Base-by-base conservation (phyloP, 2,329 filamentous ascomycete species). In the Tolypocladium album region DNA sequence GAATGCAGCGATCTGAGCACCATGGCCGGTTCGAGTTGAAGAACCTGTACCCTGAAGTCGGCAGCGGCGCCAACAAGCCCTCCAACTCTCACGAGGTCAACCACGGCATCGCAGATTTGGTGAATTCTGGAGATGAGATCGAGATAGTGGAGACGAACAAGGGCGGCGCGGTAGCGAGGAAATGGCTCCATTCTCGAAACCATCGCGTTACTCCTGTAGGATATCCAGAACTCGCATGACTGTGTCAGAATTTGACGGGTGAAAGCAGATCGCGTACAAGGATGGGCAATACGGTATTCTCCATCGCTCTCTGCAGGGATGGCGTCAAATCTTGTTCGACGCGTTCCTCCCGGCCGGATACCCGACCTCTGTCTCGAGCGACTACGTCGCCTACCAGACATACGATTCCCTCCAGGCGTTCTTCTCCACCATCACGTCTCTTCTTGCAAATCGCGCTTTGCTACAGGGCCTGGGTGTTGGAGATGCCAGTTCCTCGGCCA, bases 271-370 rank as follows among this genome's bases (percentile, higher is more conserved):
- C 11, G 31, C 31, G 3, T 62, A 60, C 38, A 66, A 62, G 52
- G 59, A 61, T 2, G 64, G 60, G 24, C 61, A 65, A 11, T 70
- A 66, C 45, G 61, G 65, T 40, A 61, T 67, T 40, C 64, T 72
- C 24, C 67, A 65, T 6, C 12, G 68, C 5, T 72, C 68, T 2
- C 57, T 73, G 12, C 62, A 66, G 12, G 72, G 72, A 58, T 74
- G 71, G 71, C 68, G 68, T 63, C 78, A 77, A 62, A 70, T 71
- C 11, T 70, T 92, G 20, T 67, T 64, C 50, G 86, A 90, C 65
- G 83, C 92, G 36, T 96, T 96, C 70, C 80, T 96, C 1, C 92
- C 92, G 0, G 86, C 89, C 1, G 92, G 92, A n/a, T 97, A 88
- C 72, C 92, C 92, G 0, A 84, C 92, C 65, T 94, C 88, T 56